Evolutionary conservation across 2,329 filamentous ascomycete species (phyloP).

Genomic region (Paradendryphiella salina): DNA sequence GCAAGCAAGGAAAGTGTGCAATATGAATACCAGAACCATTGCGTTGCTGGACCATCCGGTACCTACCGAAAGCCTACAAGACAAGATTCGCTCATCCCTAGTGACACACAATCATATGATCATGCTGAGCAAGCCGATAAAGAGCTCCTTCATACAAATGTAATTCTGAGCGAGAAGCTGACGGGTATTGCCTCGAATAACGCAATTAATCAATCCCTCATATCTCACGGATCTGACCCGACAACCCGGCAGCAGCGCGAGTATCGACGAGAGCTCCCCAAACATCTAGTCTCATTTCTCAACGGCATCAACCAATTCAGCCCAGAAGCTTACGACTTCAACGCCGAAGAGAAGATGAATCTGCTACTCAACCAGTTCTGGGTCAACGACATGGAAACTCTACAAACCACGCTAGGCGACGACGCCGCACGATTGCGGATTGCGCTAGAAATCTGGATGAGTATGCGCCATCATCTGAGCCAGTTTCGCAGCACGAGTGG

Average conservation of each 20-base stretch:
- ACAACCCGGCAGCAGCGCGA: background rate
- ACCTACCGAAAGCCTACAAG: slow-evolving; percentile 9
- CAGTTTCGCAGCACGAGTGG: slow-evolving; percentile 7
- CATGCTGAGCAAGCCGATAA: background rate
- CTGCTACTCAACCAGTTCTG: slow-evolving; percentile 13
- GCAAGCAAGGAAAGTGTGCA: background rate
- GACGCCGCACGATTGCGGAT: background rate
- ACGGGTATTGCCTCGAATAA: background rate
- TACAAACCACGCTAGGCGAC: slow-evolving; percentile 1
- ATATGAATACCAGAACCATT: background rate
- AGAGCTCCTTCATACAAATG: background rate
- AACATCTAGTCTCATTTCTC: slow-evolving; percentile 8
- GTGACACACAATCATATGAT: slow-evolving; percentile 1
- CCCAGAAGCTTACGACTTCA: background rate
- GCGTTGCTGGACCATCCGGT: slow-evolving; percentile 16
- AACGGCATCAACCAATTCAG: slow-evolving; percentile 13
- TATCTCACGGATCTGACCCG: background rate
- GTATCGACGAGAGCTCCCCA: slow-evolving; percentile 14
- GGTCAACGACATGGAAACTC: background rate
- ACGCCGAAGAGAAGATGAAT: slow-evolving; percentile 15
- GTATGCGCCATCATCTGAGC: slow-evolving; percentile 12
- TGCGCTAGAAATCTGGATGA: slow-evolving; percentile 12
- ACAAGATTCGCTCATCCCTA: slow-evolving; percentile 16
- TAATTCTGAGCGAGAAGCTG: background rate
- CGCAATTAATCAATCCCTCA: background rate